These are phyloP conservation scores for Oryza glumipatula DNA, from an alignment of 176 grass and related monocot genomes.

Conservation along the genomic window DNA sequence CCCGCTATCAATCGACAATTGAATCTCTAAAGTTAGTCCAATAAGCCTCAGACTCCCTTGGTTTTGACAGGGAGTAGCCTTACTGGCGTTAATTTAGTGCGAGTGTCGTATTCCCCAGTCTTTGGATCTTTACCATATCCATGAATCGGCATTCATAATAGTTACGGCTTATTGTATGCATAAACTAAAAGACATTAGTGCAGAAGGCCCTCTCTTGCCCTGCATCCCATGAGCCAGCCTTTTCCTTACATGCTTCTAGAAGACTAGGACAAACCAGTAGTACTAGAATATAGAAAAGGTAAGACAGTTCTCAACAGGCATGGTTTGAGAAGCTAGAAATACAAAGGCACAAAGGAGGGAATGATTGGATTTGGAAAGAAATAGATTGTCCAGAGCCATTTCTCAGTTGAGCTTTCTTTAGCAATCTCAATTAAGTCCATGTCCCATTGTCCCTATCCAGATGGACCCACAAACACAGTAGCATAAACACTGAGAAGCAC, in stretches of 20 bases:
- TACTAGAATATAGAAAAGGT: background rate
- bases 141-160: background rate
- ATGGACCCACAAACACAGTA: background rate
- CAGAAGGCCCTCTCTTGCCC: background rate
- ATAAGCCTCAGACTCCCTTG: background rate
- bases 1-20: background rate
- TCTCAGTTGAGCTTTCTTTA: background rate
- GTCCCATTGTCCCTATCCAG: background rate
- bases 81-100: background rate
- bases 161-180: background rate
- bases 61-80: background rate
- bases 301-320: background rate
- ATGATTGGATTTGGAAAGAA: background rate
- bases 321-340: background rate
- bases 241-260: background rate
- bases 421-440: background rate
- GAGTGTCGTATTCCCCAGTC: background rate
- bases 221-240: background rate
- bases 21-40: background rate
- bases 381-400: background rate
- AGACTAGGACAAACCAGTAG: background rate
- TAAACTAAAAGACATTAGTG: background rate
- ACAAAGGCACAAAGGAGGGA: background rate
- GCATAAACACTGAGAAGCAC: background rate
- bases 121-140: background rate